Percentiles rank a stretch among this genome's conserved stretches.
Conservation (phyloP, 1,284 basidiomycete genomes). For the Thecaphora frezii region DNA sequence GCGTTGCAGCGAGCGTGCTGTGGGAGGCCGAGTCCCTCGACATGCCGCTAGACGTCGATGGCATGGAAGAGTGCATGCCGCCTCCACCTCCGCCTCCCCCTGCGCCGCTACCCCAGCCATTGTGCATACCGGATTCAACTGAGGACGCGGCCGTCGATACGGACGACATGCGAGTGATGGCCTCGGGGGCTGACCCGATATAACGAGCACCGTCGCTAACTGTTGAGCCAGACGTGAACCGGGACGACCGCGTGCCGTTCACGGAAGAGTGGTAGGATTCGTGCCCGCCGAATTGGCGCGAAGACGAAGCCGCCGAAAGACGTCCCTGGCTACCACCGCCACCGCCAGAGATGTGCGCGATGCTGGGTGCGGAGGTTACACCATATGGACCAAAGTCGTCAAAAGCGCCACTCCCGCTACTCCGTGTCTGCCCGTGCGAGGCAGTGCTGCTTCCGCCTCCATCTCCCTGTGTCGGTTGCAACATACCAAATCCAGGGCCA, state of each 20-base stretch:
- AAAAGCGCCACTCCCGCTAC: not conserved
- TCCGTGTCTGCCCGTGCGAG: not conserved
- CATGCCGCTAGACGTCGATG: conserved; percentile 2
- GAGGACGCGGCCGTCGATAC: conserved; percentile 13
- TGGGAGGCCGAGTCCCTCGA: not conserved
- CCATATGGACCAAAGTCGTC: conserved; percentile 16
- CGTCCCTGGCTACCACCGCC: conserved; percentile 7
- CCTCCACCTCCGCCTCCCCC: not conserved
- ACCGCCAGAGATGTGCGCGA: conserved; percentile 24
- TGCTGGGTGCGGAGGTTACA: conserved; percentile 16
- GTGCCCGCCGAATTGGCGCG: conserved; percentile 17
- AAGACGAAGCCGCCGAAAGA: conserved; percentile 20
- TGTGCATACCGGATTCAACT: not conserved
- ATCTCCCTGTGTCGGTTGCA: too few relatives aligned
- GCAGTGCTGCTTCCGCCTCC: too few relatives aligned
- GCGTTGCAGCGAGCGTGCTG: not conserved
- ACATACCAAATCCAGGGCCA: too few relatives aligned
- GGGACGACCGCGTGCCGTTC: conserved; percentile 21
- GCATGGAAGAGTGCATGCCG: not conserved
- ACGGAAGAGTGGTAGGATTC: conserved; percentile 26
- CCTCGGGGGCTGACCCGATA: conserved; percentile 4
- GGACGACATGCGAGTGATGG: conserved; percentile 20
- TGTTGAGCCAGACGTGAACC: conserved; percentile 24
- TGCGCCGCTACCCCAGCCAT: not conserved
- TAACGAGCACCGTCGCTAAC: not conserved